phyloP scores from a whole-genome alignment of 169 alveolate species.

The Cryptosporidium andersoni region DNA sequence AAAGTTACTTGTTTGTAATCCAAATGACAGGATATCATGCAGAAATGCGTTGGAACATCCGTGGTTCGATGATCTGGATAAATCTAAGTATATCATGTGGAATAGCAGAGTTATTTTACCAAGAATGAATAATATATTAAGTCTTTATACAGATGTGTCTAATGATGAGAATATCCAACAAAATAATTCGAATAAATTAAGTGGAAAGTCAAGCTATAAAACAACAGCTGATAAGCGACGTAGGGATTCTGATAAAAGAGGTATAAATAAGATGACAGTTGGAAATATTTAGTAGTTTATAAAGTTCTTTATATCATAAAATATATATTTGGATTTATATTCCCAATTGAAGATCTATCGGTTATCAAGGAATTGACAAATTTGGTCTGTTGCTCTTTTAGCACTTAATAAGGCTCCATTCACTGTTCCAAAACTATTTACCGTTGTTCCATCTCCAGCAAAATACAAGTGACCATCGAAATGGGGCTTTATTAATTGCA shows the following conservation, averaged over 20 bases:
- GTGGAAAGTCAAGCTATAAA: constrained; percentile 33
- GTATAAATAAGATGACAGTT: constrained; percentile 8
- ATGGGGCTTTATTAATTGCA: constrained; percentile 61
- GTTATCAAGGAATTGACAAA: constrained; percentile 30
- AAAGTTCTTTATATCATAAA: not conserved
- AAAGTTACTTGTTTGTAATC: constrained; percentile 71
- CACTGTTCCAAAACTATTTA: constrained; percentile 51
- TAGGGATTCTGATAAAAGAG: constrained; percentile 62
- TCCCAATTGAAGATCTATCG: not conserved
- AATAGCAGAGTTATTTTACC: constrained; percentile 60
- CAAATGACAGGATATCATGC: constrained; percentile 72
- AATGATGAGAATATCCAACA: constrained; percentile 66
- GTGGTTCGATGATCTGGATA: constrained; percentile 70
- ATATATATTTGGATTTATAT: too few species aligned
- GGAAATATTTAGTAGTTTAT: constrained; percentile 9
- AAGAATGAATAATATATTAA: constrained; percentile 4
- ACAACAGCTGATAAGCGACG: constrained; percentile 52
- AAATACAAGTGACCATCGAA: constrained; percentile 58
- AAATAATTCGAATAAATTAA: constrained; percentile 4
- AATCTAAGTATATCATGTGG: constrained; percentile 68
- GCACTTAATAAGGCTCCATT: constrained; percentile 70
- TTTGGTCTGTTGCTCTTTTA: constrained; percentile 52
- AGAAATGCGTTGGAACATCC: constrained; percentile 73
- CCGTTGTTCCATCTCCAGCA: constrained; percentile 71
- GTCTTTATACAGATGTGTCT: constrained; percentile 7